Evolutionary conservation across 768 basidiomycete genomes (phyloP).

Genomic region (Termitomyces sp.): DNA sequence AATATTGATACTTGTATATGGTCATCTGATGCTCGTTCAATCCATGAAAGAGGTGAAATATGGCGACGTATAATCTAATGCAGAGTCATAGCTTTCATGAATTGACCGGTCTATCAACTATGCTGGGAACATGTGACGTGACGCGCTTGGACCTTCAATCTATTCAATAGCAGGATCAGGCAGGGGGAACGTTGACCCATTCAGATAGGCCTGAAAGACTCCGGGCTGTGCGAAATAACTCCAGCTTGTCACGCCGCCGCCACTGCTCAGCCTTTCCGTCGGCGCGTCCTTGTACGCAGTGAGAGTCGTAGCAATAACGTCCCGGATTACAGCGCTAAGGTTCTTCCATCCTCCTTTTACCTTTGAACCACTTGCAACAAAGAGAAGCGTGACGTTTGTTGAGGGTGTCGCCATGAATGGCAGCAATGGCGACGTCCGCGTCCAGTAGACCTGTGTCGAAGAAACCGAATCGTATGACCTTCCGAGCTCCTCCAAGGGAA

Average conservation of each 20-base stretch:
- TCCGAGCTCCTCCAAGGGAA: slow-evolving; percentile 6
- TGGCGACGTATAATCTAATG: too few relatives aligned
- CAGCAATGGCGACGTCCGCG: slow-evolving; percentile 12
- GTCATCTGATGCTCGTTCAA: not conserved
- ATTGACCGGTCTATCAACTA: too few relatives aligned
- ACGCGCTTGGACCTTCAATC: not conserved
- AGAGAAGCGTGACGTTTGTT: slow-evolving; percentile 8
- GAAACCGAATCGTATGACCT: slow-evolving; percentile 1
- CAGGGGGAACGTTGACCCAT: not conserved
- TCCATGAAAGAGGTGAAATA: not conserved
- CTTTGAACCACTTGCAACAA: slow-evolving; percentile 11
- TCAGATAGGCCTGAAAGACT: not conserved
- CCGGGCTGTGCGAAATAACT: not conserved
- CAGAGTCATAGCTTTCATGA: too few relatives aligned
- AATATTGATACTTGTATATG: not conserved
- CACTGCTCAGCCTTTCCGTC: slow-evolving; percentile 1
- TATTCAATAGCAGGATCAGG: not conserved
- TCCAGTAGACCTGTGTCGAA: slow-evolving; percentile 14
- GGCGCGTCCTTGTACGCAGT: slow-evolving; percentile 12
- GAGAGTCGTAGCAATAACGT: slow-evolving; percentile 6
- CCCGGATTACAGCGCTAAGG: not conserved
- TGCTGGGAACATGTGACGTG: not conserved
- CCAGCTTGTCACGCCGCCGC: slow-evolving; percentile 3
- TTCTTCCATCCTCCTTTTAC: slow-evolving; percentile 7
- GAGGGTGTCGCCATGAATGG: slow-evolving; percentile 14